Percentiles rank a stretch among this genome's conserved stretches.
Evolutionary conservation across 257 asterid genomes (phyloP).

Genomic region (Solanum sejunctum): DNA sequence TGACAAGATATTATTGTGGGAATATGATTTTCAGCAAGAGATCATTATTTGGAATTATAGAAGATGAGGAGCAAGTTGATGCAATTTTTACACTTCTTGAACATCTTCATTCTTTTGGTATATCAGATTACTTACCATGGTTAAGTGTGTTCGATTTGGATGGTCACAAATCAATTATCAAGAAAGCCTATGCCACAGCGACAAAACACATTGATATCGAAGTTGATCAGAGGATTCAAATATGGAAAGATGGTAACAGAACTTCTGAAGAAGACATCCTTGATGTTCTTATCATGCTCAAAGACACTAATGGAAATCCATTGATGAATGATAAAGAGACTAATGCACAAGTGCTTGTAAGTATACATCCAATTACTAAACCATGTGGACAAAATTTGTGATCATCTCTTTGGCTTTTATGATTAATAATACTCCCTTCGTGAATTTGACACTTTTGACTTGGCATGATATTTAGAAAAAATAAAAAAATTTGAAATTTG

Average conservation of each 20-base stretch:
- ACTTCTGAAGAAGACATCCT: not conserved
- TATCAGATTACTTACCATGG: not conserved
- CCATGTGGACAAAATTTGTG: not conserved
- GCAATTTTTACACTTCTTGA: not conserved
- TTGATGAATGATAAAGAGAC: not conserved
- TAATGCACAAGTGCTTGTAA: not conserved
- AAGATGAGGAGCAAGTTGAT: not conserved
- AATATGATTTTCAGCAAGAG: conserved; percentile 4
- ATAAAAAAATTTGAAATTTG: too few species aligned
- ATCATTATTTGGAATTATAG: not conserved
- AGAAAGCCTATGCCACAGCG: not conserved
- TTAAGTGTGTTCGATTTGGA: not conserved
- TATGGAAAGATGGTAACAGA: not conserved
- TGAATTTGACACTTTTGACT: too few species aligned
- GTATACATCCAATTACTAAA: not conserved
- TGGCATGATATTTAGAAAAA: too few species aligned
- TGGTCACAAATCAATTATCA: not conserved
- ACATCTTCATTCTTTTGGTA: not conserved
- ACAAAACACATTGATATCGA: not conserved
- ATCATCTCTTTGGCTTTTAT: too few species aligned
- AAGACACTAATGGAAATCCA: not conserved
- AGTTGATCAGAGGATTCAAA: not conserved
- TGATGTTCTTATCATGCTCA: not conserved
- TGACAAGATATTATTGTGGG: not conserved
- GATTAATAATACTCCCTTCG: not conserved